A percentile compares a stretch with the other conserved stretches of the same genome.
phyloP scores from a whole-genome alignment of 1,139 yeast genomes.

The Taphrina wiesneri region DNA sequence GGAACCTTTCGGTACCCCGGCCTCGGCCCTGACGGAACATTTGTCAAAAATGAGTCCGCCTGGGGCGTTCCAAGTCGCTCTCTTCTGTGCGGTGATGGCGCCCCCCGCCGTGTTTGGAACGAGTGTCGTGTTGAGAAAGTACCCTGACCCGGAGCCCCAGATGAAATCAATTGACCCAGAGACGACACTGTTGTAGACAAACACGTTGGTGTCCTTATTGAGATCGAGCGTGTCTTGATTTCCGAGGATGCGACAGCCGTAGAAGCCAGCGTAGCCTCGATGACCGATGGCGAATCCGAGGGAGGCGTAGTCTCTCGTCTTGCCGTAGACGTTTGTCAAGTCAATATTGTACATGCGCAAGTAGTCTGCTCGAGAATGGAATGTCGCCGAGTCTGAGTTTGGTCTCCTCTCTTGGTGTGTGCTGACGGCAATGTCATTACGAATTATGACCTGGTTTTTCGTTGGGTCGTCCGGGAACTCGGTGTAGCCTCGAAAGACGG shows the following conservation, averaged over 20 bases:
- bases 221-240: slow-evolving; percentile 6
- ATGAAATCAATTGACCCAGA: slow-evolving; percentile 6
- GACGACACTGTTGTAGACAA: slow-evolving; percentile 1
- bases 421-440: background rate
- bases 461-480: slow-evolving; percentile 5
- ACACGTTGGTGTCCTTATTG: background rate
- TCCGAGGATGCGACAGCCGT: slow-evolving; percentile 1
- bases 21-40: background rate
- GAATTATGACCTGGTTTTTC: background rate
- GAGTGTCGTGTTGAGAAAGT: background rate
- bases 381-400: slow-evolving; percentile 6
- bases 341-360: slow-evolving; percentile 20
- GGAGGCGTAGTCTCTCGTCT: slow-evolving; percentile 5
- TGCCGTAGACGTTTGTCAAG: slow-evolving; percentile 50
- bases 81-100: slow-evolving; percentile 13
- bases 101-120: background rate
- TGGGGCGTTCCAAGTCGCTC: background rate
- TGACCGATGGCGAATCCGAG: slow-evolving; percentile 12
- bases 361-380: slow-evolving; percentile 4
- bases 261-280: background rate
- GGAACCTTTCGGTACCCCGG: background rate
- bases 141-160: slow-evolving; percentile 10
- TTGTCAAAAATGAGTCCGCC: slow-evolving; percentile 14
- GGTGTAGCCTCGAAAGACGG: slow-evolving; percentile 10
- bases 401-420: background rate